Percentiles rank a stretch among this genome's conserved stretches.
phyloP scores from a whole-genome alignment of 2,329 filamentous ascomycete genomes.

The Trichoderma lentiforme region DNA sequence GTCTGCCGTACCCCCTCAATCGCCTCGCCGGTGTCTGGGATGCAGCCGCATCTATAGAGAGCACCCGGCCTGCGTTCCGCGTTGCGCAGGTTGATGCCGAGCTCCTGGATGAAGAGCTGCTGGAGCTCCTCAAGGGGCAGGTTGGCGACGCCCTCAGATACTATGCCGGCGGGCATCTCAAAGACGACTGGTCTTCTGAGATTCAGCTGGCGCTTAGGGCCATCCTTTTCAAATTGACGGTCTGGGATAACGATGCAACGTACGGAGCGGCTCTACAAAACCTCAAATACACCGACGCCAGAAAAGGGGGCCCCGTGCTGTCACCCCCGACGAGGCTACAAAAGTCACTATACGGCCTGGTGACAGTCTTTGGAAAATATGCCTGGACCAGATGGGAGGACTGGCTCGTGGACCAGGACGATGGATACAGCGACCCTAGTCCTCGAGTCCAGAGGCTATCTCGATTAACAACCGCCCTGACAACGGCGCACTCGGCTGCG shows the following conservation, averaged over 20 bases:
- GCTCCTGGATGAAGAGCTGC: conserved; percentile 86
- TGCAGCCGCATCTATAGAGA: conserved; percentile 67
- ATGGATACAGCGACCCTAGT: conserved; percentile 64
- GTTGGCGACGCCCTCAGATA: conserved; percentile 87
- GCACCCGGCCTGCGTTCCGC: conserved; percentile 80
- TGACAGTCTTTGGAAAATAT: conserved; percentile 86
- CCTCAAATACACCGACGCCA: conserved; percentile 82
- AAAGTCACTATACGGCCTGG: conserved; percentile 76
- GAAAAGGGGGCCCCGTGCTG: conserved; percentile 59
- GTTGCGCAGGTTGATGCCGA: conserved; percentile 97
- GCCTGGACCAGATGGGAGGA: conserved; percentile 90
- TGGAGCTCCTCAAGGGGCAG: conserved; percentile 80
- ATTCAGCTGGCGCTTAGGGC: conserved; percentile 74
- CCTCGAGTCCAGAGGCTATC: conserved; percentile 56
- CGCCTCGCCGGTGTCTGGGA: conserved; percentile 64
- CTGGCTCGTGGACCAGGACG: conserved; percentile 73
- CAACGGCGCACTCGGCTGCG: conserved; percentile 74
- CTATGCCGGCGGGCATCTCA: conserved; percentile 68
- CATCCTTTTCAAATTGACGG: conserved; percentile 85
- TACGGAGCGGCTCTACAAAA: conserved; percentile 94
- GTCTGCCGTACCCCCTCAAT: conserved; percentile 62
- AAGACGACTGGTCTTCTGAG: conserved; percentile 84
- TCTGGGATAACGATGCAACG: conserved; percentile 95
- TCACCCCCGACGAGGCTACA: conserved; percentile 75
- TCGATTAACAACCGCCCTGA: conserved; percentile 63